phyloP scores from a whole-genome alignment of 1,139 yeast species.

The Casaregolazyma suthepensis region DNA sequence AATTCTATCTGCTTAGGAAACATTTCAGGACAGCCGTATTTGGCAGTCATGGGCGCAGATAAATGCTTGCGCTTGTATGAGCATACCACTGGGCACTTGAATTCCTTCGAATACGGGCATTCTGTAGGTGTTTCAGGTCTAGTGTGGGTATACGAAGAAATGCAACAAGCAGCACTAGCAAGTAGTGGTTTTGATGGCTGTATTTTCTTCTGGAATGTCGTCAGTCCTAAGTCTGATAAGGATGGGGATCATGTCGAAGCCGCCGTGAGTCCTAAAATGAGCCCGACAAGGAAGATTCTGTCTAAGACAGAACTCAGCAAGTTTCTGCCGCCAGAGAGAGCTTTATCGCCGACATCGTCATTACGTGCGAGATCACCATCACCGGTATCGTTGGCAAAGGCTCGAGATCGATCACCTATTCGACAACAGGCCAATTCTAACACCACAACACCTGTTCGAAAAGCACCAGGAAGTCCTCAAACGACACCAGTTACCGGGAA shows the following conservation, averaged over 20 bases:
- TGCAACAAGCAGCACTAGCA: conserved; percentile 21
- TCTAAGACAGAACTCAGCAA: conserved; percentile 22
- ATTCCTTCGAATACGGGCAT: conserved; percentile 59
- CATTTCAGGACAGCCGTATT: conserved; percentile 11
- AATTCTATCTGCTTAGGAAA: conserved; percentile 22
- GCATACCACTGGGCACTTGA: conserved; percentile 40
- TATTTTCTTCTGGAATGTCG: conserved; percentile 24
- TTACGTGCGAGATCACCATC: background rate
- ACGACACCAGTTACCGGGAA: background rate
- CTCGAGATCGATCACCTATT: conserved; percentile 1
- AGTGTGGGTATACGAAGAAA: conserved; percentile 23
- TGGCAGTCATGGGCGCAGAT: conserved; percentile 48
- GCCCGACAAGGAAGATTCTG: conserved; percentile 23
- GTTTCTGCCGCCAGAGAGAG: conserved; percentile 14
- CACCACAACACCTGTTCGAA: background rate
- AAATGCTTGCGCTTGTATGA: conserved; percentile 50
- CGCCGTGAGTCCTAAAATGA: conserved; percentile 1
- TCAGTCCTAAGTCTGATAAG: background rate
- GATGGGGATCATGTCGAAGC: background rate
- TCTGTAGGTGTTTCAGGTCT: conserved; percentile 50
- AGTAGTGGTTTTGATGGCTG: conserved; percentile 29
- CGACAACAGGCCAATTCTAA: background rate
- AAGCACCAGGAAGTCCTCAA: background rate
- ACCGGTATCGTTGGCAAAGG: conserved; percentile 2
- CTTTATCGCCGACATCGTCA: background rate